Conservation (phyloP, 169 alveolate species). For the Cryptosporidium muris region DNA sequence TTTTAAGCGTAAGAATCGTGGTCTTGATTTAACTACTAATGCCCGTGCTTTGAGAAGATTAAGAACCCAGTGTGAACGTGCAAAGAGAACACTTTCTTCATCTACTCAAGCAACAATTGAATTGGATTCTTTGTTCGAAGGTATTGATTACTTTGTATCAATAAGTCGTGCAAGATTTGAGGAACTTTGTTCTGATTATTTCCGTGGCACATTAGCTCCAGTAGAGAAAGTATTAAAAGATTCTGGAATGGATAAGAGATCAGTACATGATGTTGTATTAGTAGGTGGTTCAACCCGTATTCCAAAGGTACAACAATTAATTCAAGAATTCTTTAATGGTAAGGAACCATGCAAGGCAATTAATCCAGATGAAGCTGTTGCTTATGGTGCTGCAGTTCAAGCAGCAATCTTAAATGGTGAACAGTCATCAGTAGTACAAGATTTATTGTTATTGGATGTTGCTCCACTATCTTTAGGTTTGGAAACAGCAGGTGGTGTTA, state of each 20-base stretch:
- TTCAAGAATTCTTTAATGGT: slow-evolving; percentile 92
- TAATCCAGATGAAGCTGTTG: slow-evolving; percentile 96
- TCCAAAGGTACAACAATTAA: slow-evolving; percentile 92
- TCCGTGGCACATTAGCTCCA: slow-evolving; percentile 94
- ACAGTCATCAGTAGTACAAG: slow-evolving; percentile 88
- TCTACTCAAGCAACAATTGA: slow-evolving; percentile 96
- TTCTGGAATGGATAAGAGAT: slow-evolving; percentile 90
- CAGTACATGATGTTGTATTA: slow-evolving; percentile 94
- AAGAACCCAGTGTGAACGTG: slow-evolving; percentile 97
- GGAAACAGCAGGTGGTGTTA: slow-evolving; percentile 95
- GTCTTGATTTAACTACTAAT: slow-evolving; percentile 86
- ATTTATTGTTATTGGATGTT: slow-evolving; percentile 91
- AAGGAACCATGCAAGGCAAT: slow-evolving; percentile 91
- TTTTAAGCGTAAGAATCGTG: slow-evolving; percentile 91
- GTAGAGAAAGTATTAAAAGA: slow-evolving; percentile 96
- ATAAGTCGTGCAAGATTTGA: slow-evolving; percentile 98
- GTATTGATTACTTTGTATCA: slow-evolving; percentile 92
- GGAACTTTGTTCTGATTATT: slow-evolving; percentile 93
- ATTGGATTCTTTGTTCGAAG: slow-evolving; percentile 94
- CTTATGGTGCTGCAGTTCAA: slow-evolving; percentile 95
- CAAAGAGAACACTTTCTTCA: slow-evolving; percentile 96
- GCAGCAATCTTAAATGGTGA: slow-evolving; percentile 93
- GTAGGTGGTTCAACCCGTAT: slow-evolving; percentile 99
- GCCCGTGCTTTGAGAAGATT: slow-evolving; percentile 93
- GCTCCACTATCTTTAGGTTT: slow-evolving; percentile 92